Evolutionary conservation across 495 filamentous ascomycete species (phyloP).

Genomic region (Tetracladium setigerum): DNA sequence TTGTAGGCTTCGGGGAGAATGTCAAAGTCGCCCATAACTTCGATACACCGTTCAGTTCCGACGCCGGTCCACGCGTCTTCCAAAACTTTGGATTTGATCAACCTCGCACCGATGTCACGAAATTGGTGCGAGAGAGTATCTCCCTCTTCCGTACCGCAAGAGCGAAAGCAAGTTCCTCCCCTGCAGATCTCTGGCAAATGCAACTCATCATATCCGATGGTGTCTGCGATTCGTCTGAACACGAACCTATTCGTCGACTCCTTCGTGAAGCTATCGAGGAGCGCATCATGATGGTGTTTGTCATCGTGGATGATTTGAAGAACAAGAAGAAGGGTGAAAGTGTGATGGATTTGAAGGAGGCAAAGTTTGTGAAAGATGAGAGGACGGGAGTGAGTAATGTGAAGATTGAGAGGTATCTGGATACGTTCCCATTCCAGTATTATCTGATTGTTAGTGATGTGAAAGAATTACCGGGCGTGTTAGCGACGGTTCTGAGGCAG

Average conservation of each 20-base stretch:
- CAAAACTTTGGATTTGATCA: conserved; percentile 84
- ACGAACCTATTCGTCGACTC: conserved; percentile 72
- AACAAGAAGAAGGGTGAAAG: conserved; percentile 35
- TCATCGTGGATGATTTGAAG: conserved; percentile 79
- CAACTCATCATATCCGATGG: conserved; percentile 90
- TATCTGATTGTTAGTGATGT: conserved; percentile 92
- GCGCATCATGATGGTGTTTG: conserved; percentile 95
- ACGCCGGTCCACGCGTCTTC: conserved; percentile 74
- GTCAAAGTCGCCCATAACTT: conserved; percentile 88
- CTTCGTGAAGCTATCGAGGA: conserved; percentile 85
- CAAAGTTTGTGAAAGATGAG: conserved; percentile 66
- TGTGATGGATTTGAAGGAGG: conserved; percentile 76
- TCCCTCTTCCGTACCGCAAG: conserved; percentile 74
- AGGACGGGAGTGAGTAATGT: conserved; percentile 44
- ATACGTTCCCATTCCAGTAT: conserved; percentile 92
- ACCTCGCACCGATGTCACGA: conserved; percentile 72
- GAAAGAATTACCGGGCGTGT: conserved; percentile 77
- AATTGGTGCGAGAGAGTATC: conserved; percentile 68
- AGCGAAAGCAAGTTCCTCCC: conserved; percentile 42
- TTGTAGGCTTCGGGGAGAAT: conserved; percentile 82
- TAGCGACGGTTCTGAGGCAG: conserved; percentile 82
- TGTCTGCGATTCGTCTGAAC: conserved; percentile 68
- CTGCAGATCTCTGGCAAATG: conserved; percentile 90
- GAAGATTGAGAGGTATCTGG: conserved; percentile 80
- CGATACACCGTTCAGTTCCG: conserved; percentile 70